These are phyloP conservation scores for Obelidium mucronatum DNA, from an alignment of 192 early-diverging fungal species.

Conservation along the genomic window DNA sequence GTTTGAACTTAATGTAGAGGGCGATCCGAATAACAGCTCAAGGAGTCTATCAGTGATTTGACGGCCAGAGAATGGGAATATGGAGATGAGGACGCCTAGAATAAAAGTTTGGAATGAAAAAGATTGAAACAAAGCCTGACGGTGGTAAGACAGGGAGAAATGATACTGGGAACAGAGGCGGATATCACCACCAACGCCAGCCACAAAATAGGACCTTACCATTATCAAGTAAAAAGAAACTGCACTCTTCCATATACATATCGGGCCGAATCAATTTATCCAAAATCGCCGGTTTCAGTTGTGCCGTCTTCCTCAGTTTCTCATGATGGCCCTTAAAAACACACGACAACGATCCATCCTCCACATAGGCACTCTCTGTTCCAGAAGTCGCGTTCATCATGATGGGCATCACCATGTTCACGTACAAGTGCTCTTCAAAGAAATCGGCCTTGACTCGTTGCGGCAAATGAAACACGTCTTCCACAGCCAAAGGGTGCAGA, in stretches of 20 bases:
- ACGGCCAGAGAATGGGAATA: neutral
- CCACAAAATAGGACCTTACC: too few species aligned
- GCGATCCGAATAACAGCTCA: neutral
- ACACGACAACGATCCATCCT: neutral
- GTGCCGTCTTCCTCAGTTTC: neutral
- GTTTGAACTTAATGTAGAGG: too few species aligned
- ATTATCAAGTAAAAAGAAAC: slow-evolving; percentile 5
- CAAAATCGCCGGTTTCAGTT: neutral
- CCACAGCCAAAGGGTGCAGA: slow-evolving; percentile 48
- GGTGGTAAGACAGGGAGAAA: too few species aligned
- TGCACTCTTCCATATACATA: slow-evolving; percentile 15
- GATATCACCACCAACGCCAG: too few species aligned
- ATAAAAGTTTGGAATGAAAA: too few species aligned
- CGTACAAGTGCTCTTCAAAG: neutral
- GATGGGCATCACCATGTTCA: slow-evolving; percentile 15
- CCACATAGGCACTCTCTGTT: neutral
- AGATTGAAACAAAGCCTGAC: too few species aligned
- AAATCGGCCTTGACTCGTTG: slow-evolving; percentile 41
- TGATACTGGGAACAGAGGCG: too few species aligned
- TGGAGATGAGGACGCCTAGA: too few species aligned
- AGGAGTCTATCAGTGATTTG: slow-evolving; percentile 12
- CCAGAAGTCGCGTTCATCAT: neutral
- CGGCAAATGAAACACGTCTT: slow-evolving; percentile 44
- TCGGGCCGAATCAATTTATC: slow-evolving; percentile 13
- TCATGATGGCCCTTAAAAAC: slow-evolving; percentile 17